Conservation (phyloP, 2,329 filamentous ascomycete species). For the Fusarium metavorans region DNA sequence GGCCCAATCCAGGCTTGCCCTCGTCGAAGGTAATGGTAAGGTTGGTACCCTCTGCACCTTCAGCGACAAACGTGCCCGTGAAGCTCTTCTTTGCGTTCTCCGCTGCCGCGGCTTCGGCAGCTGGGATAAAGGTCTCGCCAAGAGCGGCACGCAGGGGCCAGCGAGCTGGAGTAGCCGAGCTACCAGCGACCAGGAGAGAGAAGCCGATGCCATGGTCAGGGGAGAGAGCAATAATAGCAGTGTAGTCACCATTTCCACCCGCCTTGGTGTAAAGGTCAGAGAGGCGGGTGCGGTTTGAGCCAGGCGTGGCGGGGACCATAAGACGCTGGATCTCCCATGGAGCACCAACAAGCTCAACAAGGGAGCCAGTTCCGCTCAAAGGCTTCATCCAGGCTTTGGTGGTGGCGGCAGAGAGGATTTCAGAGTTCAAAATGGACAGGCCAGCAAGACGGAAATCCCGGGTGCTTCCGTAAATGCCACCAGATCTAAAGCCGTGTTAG, state of each 20-base stretch:
- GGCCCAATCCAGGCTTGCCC: conserved; percentile 21
- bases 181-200: conserved; percentile 43
- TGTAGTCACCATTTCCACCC: conserved; percentile 25
- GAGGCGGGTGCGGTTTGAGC: conserved; percentile 27
- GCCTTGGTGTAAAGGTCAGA: conserved; percentile 36
- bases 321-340: conserved; percentile 41
- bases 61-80: conserved; percentile 27
- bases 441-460: conserved; percentile 30
- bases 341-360: conserved; percentile 32
- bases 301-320: conserved; percentile 36
- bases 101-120: conserved; percentile 32
- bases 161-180: conserved; percentile 24
- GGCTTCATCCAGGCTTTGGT: conserved; percentile 39
- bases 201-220: conserved; percentile 40
- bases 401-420: conserved; percentile 10
- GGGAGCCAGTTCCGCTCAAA: conserved; percentile 26
- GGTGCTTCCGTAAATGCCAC: conserved; percentile 23
- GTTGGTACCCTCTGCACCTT: conserved; percentile 19
- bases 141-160: conserved; percentile 30
- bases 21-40: conserved; percentile 31
- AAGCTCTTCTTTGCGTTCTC: conserved; percentile 35
- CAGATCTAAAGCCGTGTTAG: conserved; percentile 21
- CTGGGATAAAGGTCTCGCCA: conserved; percentile 32
- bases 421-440: conserved; percentile 37
- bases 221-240: conserved; percentile 16